These are phyloP conservation scores for Sporothrix pallida DNA, from an alignment of 2,329 filamentous ascomycete species.

Conservation along the genomic window DNA sequence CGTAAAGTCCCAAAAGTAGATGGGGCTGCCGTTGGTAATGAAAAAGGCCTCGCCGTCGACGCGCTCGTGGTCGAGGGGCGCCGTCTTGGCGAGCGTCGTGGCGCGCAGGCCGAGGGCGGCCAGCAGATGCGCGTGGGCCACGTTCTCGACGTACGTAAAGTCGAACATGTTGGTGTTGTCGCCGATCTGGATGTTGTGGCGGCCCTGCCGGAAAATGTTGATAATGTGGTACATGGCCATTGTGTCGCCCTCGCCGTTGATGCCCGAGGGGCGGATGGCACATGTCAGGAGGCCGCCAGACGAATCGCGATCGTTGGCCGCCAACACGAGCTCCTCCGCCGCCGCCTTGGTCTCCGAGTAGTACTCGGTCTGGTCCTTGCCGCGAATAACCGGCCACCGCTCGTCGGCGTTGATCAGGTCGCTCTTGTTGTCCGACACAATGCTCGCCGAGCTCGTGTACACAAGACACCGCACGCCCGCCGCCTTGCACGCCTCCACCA, in stretches of 20 bases:
- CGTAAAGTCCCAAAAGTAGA: conserved; percentile 91
- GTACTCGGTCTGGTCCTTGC: conserved; percentile 73
- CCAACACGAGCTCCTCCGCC: conserved; percentile 80
- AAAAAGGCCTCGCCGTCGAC: conserved; percentile 88
- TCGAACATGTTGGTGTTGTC: conserved; percentile 67
- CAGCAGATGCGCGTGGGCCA: conserved; percentile 79
- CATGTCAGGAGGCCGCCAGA: conserved; percentile 71
- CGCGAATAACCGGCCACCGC: conserved; percentile 75
- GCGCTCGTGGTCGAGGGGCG: conserved; percentile 72
- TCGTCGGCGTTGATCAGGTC: conserved; percentile 88
- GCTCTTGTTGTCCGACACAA: conserved; percentile 79
- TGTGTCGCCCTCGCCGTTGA: conserved; percentile 88
- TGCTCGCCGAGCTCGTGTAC: conserved; percentile 88
- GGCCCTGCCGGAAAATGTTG: conserved; percentile 69
- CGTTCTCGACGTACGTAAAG: conserved; percentile 69
- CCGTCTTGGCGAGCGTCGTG: conserved; percentile 60
- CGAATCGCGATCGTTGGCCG: conserved; percentile 61
- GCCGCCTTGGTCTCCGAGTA: conserved; percentile 92
- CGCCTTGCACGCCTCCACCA: conserved; percentile 74
- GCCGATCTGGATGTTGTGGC: conserved; percentile 81
- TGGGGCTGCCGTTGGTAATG: conserved; percentile 85
- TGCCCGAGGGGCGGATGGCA: conserved; percentile 82
- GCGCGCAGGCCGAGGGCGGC: conserved; percentile 74
- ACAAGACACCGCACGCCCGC: conserved; percentile 80
- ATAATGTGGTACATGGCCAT: conserved; percentile 77